Evolutionary conservation across 768 basidiomycete species (phyloP), one percentile per base, ranked within the genome.

Genomic region (Xerocomus brunneocitrinus): DNA sequence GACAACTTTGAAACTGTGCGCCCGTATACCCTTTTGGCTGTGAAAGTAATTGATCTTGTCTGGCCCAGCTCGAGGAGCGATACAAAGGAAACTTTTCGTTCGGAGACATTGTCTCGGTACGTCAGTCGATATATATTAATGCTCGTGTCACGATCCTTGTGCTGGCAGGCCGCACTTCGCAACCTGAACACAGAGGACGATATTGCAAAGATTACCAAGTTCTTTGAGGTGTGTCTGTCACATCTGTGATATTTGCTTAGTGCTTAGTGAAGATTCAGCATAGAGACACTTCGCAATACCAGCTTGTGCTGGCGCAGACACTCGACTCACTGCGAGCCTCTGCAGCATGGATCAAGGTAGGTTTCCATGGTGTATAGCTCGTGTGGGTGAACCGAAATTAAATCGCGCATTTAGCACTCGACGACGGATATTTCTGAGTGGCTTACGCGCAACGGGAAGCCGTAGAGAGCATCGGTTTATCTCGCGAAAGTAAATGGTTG

Each of bases 61-160:
- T 32, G 40, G 47, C 49, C 35, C 63, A 87, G 82, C 68, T 90
- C 35, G 76, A 78, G 64, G 81, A 84, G 64, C 79, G 84, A 38
- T 89, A 87, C 66, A 83, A 81, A 62, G 84, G 82, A 56, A 89
- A 84, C 67, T 85, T 81, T 68, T 76, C 77, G 0, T 69, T 89
- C 51, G 74, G 75, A 24, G 60, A 68, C 40, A 64, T 88, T 36
- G 66, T 88, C 47, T 71, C 77, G 65, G 85, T 83, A 64, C 50
- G 79, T 55, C 13, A 2, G 19, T 22, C 40, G 8, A 14, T 32
- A 4, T 32, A 4, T 13, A 8, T 22, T 31, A 16, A 27, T 38
- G 28, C 8, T 34, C 16, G 13, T 8, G 34, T 52, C 44, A n/a
- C 24, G 43, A 57, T 27, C 31, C 10, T 16, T 60, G 63, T 63